Evolutionary conservation across 495 filamentous ascomycete species (phyloP).

Genomic region (Aspergillus indologenus): DNA sequence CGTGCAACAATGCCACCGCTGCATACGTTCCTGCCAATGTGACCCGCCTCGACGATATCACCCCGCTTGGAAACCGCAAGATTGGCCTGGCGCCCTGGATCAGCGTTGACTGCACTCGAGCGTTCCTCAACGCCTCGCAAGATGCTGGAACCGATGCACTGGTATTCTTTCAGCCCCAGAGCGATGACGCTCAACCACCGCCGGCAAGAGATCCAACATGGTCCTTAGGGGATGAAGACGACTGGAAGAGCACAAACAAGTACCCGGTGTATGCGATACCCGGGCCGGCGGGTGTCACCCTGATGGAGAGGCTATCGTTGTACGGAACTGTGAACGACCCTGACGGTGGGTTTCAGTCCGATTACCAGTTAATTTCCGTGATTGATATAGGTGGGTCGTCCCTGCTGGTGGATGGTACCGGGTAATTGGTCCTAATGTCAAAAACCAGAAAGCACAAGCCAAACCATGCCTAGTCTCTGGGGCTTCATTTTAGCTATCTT

Average conservation of each 20-base stretch:
- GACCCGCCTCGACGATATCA: constrained; percentile 66
- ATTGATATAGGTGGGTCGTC: constrained; percentile 55
- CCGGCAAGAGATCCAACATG: constrained; percentile 55
- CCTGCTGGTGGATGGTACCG: no score
- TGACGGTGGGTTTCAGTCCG: constrained; percentile 40
- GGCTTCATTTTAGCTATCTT: constrained; percentile 76
- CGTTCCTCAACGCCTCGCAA: constrained; percentile 64
- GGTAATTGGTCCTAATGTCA: not conserved
- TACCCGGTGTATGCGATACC: constrained; percentile 87
- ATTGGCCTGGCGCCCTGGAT: constrained; percentile 92
- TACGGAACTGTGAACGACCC: constrained; percentile 56
- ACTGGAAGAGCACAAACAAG: constrained; percentile 60
- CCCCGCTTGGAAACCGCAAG: constrained; percentile 49
- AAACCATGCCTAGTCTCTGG: constrained; percentile 67
- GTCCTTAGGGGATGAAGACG: constrained; percentile 59
- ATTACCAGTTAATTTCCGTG: constrained; percentile 57
- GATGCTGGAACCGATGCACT: constrained; percentile 59
- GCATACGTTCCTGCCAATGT: constrained; percentile 68
- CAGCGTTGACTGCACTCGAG: constrained; percentile 60
- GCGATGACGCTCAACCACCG: constrained; percentile 59
- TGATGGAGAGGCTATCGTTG: constrained; percentile 68
- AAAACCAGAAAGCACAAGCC: constrained; percentile 18
- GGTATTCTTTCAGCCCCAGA: constrained; percentile 68
- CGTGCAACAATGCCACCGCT: constrained; percentile 57
- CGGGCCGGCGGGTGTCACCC: constrained; percentile 54